phyloP scores from a whole-genome alignment of 768 basidiomycete species.

The Glaciozyma antarctica region DNA sequence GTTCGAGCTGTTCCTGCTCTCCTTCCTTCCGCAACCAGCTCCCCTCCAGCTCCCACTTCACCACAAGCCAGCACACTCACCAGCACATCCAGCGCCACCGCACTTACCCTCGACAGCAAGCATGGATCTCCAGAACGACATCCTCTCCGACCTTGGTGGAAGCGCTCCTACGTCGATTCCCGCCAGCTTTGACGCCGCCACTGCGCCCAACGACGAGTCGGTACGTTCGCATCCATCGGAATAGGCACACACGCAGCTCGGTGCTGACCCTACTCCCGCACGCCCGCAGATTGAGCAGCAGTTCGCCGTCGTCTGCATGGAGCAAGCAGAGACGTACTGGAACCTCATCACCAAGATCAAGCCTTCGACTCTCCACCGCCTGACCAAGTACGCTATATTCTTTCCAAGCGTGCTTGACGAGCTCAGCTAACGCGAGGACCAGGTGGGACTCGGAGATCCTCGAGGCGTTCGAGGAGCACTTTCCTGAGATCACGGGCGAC shows the following conservation, averaged over 20 bases:
- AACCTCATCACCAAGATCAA: constrained; percentile 73
- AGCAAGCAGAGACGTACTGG: constrained; percentile 98
- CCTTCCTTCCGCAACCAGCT: too few species aligned
- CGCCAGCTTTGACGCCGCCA: constrained; percentile 16
- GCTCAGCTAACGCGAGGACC: not conserved
- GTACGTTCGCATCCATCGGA: not conserved
- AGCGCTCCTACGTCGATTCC: constrained; percentile 5
- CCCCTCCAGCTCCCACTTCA: too few species aligned
- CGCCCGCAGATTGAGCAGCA: constrained; percentile 82
- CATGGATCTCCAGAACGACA: not conserved
- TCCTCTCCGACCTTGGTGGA: constrained; percentile 2
- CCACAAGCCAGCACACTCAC: too few species aligned
- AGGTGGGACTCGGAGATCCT: constrained; percentile 88
- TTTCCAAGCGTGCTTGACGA: not conserved
- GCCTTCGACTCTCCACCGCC: constrained; percentile 57
- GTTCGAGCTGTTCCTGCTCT: too few species aligned
- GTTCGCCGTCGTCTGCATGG: constrained; percentile 92
- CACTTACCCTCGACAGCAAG: not conserved
- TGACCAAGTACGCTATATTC: constrained; percentile 60
- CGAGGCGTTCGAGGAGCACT: constrained; percentile 59
- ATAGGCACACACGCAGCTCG: not conserved
- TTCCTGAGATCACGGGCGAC: constrained; percentile 58
- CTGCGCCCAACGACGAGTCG: constrained; percentile 23
- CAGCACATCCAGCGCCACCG: not conserved
- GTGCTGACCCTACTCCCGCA: not conserved